phyloP scores from a whole-genome alignment of 805 yeast species.

The Wickerhamiella qilinensis region DNA sequence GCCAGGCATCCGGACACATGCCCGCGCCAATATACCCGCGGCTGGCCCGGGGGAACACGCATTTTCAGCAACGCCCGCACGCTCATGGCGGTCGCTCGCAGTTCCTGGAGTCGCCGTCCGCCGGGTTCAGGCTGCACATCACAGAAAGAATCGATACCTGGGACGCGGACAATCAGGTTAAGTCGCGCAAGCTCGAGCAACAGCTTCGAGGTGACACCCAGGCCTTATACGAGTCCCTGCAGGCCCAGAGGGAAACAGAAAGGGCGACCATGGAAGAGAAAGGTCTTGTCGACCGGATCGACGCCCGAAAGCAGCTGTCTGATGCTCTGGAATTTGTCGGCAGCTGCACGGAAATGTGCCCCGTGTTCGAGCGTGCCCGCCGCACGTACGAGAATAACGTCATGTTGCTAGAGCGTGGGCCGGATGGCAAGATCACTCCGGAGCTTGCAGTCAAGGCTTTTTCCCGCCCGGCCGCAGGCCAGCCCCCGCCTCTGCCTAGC shows the following conservation, averaged over 20 bases:
- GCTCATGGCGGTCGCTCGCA: too few species aligned
- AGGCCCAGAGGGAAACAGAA: slow-evolving; percentile 57
- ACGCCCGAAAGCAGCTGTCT: slow-evolving; percentile 60
- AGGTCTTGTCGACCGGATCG: slow-evolving; percentile 79
- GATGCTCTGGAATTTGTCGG: slow-evolving; percentile 85
- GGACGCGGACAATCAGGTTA: slow-evolving; percentile 61
- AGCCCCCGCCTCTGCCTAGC: slow-evolving; percentile 93
- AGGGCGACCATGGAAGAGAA: slow-evolving; percentile 60
- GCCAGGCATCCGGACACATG: too few species aligned
- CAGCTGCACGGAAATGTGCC: slow-evolving; percentile 88
- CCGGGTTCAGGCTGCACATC: slow-evolving; percentile 5
- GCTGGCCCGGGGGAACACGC: too few species aligned
- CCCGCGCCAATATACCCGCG: too few species aligned
- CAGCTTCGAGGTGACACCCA: slow-evolving; percentile 37
- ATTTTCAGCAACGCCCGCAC: too few species aligned
- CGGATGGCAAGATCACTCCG: slow-evolving; percentile 41
- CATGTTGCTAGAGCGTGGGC: slow-evolving; percentile 57
- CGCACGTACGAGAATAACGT: slow-evolving; percentile 80
- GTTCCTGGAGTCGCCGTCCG: too few species aligned
- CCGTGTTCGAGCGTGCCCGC: slow-evolving; percentile 77
- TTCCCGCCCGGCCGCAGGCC: slow-evolving; percentile 95
- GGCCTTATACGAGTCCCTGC: slow-evolving; percentile 53
- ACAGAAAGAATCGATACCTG: slow-evolving; percentile 25
- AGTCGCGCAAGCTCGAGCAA: slow-evolving; percentile 39
- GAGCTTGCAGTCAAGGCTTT: slow-evolving; percentile 72